These are phyloP conservation scores for Silene vulgaris DNA, from an alignment of 179 eudicot genomes.

Conservation along the genomic window DNA sequence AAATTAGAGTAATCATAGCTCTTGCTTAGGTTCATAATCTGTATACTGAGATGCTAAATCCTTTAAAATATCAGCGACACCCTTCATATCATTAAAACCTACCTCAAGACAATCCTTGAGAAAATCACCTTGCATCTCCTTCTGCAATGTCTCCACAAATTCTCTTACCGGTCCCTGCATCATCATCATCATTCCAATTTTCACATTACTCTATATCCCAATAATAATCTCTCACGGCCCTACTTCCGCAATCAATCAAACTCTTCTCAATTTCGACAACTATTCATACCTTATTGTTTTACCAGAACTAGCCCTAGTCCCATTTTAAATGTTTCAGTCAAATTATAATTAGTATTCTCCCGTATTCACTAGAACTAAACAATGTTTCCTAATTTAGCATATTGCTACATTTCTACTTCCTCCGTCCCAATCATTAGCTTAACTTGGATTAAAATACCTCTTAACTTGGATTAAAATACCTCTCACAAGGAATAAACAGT, in stretches of 20 bases:
- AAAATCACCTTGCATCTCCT: constrained; percentile 58
- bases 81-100: constrained; percentile 57
- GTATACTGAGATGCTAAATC: constrained; percentile 50
- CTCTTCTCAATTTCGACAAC: neutral
- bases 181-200: neutral
- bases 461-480: neutral
- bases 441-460: neutral
- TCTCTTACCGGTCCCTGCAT: constrained; percentile 66
- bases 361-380: no score
- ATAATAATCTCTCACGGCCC: neutral
- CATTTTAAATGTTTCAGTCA: no score
- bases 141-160: constrained; percentile 49
- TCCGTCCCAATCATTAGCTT: neutral
- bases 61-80: constrained; percentile 52
- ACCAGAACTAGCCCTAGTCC: no score
- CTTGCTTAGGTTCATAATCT: constrained; percentile 26
- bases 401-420: neutral
- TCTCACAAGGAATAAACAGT: neutral
- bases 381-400: no score
- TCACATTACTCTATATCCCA: neutral
- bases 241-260: neutral
- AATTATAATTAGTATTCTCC: no score
- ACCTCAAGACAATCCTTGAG: constrained; percentile 73
- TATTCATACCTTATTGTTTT: neutral
- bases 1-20: constrained; percentile 23